Evolutionary conservation across 768 basidiomycete species (phyloP), one percentile per base, ranked within the genome.

Genomic region (Lactarius akahatsu): DNA sequence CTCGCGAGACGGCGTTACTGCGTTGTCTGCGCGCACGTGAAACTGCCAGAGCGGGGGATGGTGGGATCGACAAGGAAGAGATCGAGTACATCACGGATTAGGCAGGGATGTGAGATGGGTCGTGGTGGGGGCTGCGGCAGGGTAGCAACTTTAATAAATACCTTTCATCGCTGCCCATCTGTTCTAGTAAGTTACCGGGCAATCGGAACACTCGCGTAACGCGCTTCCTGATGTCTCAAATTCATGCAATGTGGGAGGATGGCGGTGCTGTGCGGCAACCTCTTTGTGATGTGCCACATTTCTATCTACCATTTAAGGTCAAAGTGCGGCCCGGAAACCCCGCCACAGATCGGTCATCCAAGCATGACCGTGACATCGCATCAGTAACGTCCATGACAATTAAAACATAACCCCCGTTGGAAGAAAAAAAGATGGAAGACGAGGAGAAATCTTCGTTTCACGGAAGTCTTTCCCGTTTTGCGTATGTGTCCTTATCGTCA

Each of bases 361-460:
- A n/a, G n/a, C n/a, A n/a, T n/a, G n/a, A n/a, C n/a, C 45, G 38
- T 59, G 47, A 55, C 64, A 55, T 65, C 54, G 52, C 64, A 65
- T 65, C 64, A 65, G 40, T 28, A 10, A 34, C 28, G 5, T 18
- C 5, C 10, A 38, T 9, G 7, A 18, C 18, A 26, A 43, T 32
- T 41, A 60, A 20, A 23, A 61, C 43, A 47, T 20, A 47, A 40
- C 38, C 18, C 47, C 23, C 10, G 10, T 10, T 23, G 45, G 11
- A 52, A 23, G 10, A 28, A 61, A 30, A 61, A 23, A 59, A 57
- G 45, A 20, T 47, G 23, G 59, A 57, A 20, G 45, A 61, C 7
- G 54, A 61, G 9, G 30, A 26, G 15, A 40, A 38, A 41, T 20
- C 56, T 16, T 66, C 65, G 1, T 62, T 62, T 41, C 55, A 32